Evolutionary conservation across 2,329 filamentous ascomycete genomes (phyloP).

Genomic region (Biscogniauxia sp.): DNA sequence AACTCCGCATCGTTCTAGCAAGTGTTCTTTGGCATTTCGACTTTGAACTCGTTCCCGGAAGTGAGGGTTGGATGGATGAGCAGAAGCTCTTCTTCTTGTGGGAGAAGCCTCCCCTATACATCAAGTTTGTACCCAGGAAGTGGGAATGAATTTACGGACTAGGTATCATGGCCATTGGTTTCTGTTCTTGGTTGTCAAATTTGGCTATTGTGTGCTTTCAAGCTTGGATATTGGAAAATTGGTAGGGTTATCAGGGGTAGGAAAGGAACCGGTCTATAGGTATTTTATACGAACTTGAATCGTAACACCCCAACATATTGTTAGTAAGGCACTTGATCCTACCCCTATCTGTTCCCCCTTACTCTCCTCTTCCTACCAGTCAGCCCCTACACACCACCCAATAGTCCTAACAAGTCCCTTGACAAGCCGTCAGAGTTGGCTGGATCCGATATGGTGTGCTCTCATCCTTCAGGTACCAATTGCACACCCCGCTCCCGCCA

Average conservation of each 20-base stretch:
- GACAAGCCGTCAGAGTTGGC: neutral
- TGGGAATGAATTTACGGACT: neutral
- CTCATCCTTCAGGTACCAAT: slow-evolving; percentile 9
- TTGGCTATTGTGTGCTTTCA: too few relatives aligned
- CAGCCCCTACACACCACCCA: too few relatives aligned
- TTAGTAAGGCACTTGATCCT: too few relatives aligned
- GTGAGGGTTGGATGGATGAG: slow-evolving; percentile 6
- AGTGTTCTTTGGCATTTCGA: slow-evolving; percentile 15
- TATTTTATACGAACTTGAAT: too few relatives aligned
- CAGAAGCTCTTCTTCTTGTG: slow-evolving; percentile 12
- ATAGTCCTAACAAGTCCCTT: neutral
- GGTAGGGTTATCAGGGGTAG: too few relatives aligned
- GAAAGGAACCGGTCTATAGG: too few relatives aligned
- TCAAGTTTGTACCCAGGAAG: neutral
- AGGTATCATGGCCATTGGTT: neutral
- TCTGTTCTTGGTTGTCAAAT: neutral
- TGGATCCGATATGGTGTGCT: slow-evolving; percentile 17
- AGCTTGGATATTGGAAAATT: too few relatives aligned
- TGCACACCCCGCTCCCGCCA: slow-evolving; percentile 22
- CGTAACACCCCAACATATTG: too few relatives aligned
- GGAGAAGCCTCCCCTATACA: slow-evolving; percentile 1
- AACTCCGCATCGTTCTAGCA: slow-evolving; percentile 10
- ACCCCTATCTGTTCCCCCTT: too few relatives aligned
- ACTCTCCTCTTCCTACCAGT: too few relatives aligned
- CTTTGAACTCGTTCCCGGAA: slow-evolving; percentile 2